Conservation (phyloP, 164 flowering plant genomes). For the Aristolochia californica region DNA sequence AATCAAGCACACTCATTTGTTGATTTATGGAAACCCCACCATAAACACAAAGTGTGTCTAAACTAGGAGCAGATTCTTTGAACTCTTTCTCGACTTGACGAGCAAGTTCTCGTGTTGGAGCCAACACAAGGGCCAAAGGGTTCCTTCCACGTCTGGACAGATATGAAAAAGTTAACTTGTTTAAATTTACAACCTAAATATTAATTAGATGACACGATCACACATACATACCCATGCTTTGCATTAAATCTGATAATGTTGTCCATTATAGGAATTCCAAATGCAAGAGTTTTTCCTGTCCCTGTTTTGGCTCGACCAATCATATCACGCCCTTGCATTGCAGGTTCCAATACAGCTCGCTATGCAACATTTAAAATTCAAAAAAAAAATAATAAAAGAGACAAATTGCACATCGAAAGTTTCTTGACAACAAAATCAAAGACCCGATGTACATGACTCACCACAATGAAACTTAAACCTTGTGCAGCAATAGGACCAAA, state of each 20-base stretch:
- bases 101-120: conserved; percentile 82
- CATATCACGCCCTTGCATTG: conserved; percentile 97
- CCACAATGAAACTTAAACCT: no score
- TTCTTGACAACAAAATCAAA: no score
- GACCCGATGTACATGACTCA: no score
- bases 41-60: conserved; percentile 65
- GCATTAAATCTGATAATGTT: conserved; percentile 57
- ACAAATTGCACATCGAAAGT: no score
- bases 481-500: background rate
- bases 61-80: conserved; percentile 38
- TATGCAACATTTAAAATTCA: conserved; percentile 9
- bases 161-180: background rate
- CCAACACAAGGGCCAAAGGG: conserved; percentile 63
- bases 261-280: conserved; percentile 94
- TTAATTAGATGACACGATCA: background rate
- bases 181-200: background rate
- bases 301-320: conserved; percentile 92
- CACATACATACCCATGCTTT: conserved; percentile 60
- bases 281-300: conserved; percentile 95
- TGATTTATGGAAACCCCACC: conserved; percentile 55
- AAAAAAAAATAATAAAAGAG: background rate
- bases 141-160: conserved; percentile 45
- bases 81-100: conserved; percentile 70
- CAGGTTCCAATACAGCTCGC: conserved; percentile 94
- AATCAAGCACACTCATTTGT: conserved; percentile 56